Base-by-base conservation (phyloP, 441 rosid species). In the Populus hybrid region DNA sequence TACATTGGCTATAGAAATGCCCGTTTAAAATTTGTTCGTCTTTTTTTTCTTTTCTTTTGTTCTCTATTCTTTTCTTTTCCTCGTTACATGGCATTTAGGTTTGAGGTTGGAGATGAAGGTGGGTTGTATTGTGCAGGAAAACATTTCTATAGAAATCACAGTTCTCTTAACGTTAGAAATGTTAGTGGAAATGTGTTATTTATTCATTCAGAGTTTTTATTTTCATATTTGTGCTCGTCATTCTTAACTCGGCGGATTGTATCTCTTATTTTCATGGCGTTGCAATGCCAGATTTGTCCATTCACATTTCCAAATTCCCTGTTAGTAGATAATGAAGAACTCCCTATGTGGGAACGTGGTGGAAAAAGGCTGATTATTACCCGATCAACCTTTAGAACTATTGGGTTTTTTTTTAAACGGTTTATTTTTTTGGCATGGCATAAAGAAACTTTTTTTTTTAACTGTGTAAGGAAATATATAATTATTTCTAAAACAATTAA, bases 11-110 rank as follows among this genome's bases (percentile, higher is more conserved):
- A 28, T 71, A 28, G n/a, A 72, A 67, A 50, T 64, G 6, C 10
- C 67, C 63, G 18, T 42, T 67, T 76, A 68, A 26, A 75, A 80
- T 83, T 82, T 80, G 63, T 85, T 87, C 84, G 76, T 80, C 84
- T 0, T 38, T 73, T 73, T 26, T 5, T 69, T 23, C 6, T 3
- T 1, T n/a, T 0, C 14, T 4, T 6, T 1, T 30, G 24, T 21
- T 24, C 30, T 3, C 11, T 5, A 18, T 1, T 2, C 30, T 11
- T 32, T 16, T 10, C 10, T 18, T 0, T 10, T 61, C 24, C 64
- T 12, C 32, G 8, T 3, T 6, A n/a, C 69, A 3, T 24, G 10
- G 57, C 53, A 10, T 30, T 32, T 6, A 38, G 32, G n/a, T 10
- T 18, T n/a, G 20, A 59, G 32, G 73, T n/a, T 50, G 32, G 50